Evolutionary conservation across 768 basidiomycete species (phyloP), one percentile per base, ranked within the genome.

Genomic region (Kwoniella newhampshirensis): DNA sequence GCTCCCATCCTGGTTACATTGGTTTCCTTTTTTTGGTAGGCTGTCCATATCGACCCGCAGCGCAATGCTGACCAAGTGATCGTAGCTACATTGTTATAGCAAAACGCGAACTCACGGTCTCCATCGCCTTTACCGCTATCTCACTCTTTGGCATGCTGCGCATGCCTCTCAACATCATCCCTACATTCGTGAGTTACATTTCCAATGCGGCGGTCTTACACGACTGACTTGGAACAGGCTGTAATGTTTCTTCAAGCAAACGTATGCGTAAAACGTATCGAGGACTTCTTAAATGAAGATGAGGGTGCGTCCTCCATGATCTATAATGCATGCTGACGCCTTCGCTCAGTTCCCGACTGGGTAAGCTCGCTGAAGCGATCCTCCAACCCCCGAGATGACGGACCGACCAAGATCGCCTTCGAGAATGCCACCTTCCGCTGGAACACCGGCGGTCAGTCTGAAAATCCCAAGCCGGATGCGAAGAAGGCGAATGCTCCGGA

Each of bases 91-190:
- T 80, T 18, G 91, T 84, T 59, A 84, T 92, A 25, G 77, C 84
- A 60, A 83, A 82, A 62, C 87, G 88, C 43, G 78, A 88, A 70
- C 74, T 98, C 44, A 87, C 89, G 0, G 81, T 92, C 46, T 81
- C 86, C 8, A 81, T 84, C 17, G 92, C 93, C 0, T 94, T 94
- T 71, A 94, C 92, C 41, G 86, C 90, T 0, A 87, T 96, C 32
- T 83, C 89, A 0, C 75, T 94, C 40, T 94, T 94, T 75, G 81
- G 81, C 43, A 91, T 96, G 91, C 81, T 96, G 3, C 65, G 70
- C 36, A 73, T 71, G 18, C 90, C 91, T 0, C 78, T 92, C 43
- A 88, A 88, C 64, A 81, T 88, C 26, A 85, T 94, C 45, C 91
- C 91, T 0, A 79, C 60, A 42, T 75, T 63, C 54, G 75, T 74